These are phyloP conservation scores for Fusarium sp. DNA, from an alignment of 2,329 filamentous ascomycete species.

Conservation along the genomic window DNA sequence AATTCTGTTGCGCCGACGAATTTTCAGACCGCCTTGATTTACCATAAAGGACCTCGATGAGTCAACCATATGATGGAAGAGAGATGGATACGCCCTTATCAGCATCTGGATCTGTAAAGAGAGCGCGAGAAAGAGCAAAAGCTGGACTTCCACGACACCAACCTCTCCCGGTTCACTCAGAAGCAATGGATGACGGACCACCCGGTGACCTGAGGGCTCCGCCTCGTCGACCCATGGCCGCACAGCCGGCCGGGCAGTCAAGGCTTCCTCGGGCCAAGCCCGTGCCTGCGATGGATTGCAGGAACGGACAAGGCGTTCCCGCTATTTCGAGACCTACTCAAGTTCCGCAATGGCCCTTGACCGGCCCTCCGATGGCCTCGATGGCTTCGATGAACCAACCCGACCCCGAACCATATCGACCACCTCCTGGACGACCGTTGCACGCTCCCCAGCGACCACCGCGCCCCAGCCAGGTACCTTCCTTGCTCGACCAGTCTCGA, in stretches of 20 bases:
- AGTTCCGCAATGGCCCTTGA: constrained; percentile 67
- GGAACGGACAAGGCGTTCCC: constrained; percentile 45
- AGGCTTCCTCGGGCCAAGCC: constrained; percentile 33
- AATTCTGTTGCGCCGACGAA: constrained; percentile 23
- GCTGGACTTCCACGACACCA: constrained; percentile 49
- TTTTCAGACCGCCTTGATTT: constrained; percentile 36
- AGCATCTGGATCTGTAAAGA: constrained; percentile 62
- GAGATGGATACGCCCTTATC: constrained; percentile 60
- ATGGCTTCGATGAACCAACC: constrained; percentile 46
- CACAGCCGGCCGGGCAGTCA: constrained; percentile 25
- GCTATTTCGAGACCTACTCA: constrained; percentile 66
- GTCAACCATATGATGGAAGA: constrained; percentile 65
- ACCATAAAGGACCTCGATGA: constrained; percentile 60
- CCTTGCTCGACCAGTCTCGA: constrained; percentile 66
- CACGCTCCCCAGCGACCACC: constrained; percentile 68
- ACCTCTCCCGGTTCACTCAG: constrained; percentile 35
- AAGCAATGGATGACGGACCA: constrained; percentile 45
- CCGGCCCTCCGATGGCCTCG: constrained; percentile 52
- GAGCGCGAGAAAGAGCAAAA: constrained; percentile 65
- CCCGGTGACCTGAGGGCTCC: constrained; percentile 40
- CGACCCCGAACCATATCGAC: constrained; percentile 59
- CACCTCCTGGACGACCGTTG: constrained; percentile 61
- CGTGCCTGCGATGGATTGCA: constrained; percentile 31
- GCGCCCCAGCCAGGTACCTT: constrained; percentile 69
- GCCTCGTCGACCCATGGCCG: constrained; percentile 45